Percentiles rank a stretch among this genome's conserved stretches.
Conservation (phyloP, 805 yeast species). For the Geotrichum ghanense region DNA sequence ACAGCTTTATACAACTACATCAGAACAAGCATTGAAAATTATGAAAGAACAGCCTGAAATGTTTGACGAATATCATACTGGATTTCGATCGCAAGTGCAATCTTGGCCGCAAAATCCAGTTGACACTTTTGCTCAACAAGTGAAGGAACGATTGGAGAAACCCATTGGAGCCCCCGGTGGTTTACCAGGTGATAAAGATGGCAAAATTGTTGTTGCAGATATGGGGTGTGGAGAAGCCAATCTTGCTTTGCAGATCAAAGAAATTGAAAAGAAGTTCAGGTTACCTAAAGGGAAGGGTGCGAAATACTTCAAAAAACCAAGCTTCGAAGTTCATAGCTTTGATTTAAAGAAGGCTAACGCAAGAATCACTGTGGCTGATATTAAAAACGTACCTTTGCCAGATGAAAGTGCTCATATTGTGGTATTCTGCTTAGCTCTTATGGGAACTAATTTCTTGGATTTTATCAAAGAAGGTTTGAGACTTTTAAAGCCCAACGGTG, state of each 20-base stretch:
- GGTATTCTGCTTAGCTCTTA: constrained; percentile 85
- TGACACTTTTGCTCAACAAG: constrained; percentile 69
- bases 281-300: constrained; percentile 26
- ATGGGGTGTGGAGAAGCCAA: constrained; percentile 99
- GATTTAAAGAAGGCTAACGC: constrained; percentile 85
- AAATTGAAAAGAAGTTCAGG: constrained; percentile 31
- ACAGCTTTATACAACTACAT: constrained; percentile 79
- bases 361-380: constrained; percentile 92
- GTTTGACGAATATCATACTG: constrained; percentile 90
- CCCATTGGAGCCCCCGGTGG: constrained; percentile 96
- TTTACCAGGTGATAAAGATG: constrained; percentile 48
- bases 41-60: constrained; percentile 74
- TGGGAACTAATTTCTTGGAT: constrained; percentile 96
- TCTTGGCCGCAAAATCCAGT: constrained; percentile 99
- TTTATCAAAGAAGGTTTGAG: constrained; percentile 85
- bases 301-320: constrained; percentile 24
- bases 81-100: constrained; percentile 89
- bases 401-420: constrained; percentile 77
- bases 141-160: constrained; percentile 37
- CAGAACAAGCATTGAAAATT: constrained; percentile 63
- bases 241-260: constrained; percentile 52
- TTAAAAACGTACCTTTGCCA: constrained; percentile 74
- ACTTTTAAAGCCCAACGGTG: constrained; percentile 80
- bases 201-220: constrained; percentile 76
- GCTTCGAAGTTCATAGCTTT: constrained; percentile 67